phyloP scores from a whole-genome alignment of 805 yeast genomes.

The Zygotorulaspora danielsina region DNA sequence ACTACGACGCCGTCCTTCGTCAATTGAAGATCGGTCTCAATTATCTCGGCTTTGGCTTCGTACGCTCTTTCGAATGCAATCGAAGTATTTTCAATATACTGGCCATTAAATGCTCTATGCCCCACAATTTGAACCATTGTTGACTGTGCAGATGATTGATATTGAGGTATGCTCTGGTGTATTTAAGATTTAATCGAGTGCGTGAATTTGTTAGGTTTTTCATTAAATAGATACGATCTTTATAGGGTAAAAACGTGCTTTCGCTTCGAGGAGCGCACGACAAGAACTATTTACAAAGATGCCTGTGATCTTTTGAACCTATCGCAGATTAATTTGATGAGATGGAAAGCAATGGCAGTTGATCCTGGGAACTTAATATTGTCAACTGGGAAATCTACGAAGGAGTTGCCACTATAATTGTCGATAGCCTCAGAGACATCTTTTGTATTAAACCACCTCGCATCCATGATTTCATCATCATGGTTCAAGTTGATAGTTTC shows the following conservation, averaged over 20 bases:
- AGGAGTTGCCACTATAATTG: conserved; percentile 22
- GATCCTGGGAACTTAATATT: conserved; percentile 30
- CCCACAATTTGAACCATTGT: conserved; percentile 28
- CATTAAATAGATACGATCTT: too few relatives aligned
- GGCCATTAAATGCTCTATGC: conserved; percentile 35
- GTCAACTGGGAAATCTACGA: conserved; percentile 18
- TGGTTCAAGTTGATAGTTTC: conserved; percentile 68
- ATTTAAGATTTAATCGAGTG: too few relatives aligned
- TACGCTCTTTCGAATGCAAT: conserved; percentile 45
- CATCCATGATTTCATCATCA: conserved; percentile 83
- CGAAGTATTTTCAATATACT: conserved; percentile 45
- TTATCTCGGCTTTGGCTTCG: conserved; percentile 42
- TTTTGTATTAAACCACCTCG: conserved; percentile 70
- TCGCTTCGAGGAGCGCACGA: too few relatives aligned
- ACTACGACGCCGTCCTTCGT: conserved; percentile 51
- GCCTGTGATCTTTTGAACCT: conserved; percentile 13
- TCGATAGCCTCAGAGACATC: conserved; percentile 44
- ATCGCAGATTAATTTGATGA: conserved; percentile 20
- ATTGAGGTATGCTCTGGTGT: background rate
- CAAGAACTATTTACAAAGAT: conserved; percentile 10
- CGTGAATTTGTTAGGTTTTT: too few relatives aligned
- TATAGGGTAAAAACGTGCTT: too few relatives aligned
- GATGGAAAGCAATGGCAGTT: conserved; percentile 31
- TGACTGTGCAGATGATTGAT: too few relatives aligned
- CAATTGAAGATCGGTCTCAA: conserved; percentile 56